Conservation (phyloP, 176 grass and related monocot species). For the Calamus simplicifolius region DNA sequence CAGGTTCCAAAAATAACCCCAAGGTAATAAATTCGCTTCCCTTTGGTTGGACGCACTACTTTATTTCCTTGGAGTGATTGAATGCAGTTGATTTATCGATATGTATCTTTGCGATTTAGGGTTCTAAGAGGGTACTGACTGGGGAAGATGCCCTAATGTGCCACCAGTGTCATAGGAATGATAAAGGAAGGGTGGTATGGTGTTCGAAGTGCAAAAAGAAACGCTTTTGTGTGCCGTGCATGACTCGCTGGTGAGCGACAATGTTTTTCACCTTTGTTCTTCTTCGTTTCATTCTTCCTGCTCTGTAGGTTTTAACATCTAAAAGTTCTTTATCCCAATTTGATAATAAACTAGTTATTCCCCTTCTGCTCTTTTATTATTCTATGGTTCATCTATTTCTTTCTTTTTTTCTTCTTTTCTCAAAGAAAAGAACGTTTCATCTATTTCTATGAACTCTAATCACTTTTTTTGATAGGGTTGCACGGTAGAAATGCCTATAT, state of each 20-base stretch:
- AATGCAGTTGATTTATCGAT: background rate
- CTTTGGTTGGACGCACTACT: background rate
- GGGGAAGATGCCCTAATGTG: constrained; percentile 50
- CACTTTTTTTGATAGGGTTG: too few species aligned
- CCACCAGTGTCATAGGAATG: constrained; percentile 65
- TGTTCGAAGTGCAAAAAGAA: constrained; percentile 50
- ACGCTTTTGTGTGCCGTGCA: constrained; percentile 46
- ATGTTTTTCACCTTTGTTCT: background rate
- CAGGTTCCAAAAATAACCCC: constrained; percentile 7
- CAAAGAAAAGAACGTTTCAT: too few species aligned
- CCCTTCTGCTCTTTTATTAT: too few species aligned
- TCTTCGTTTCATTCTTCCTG: background rate
- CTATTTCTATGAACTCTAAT: too few species aligned
- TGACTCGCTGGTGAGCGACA: constrained; percentile 35
- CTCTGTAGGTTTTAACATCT: too few species aligned
- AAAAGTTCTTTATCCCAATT: too few species aligned
- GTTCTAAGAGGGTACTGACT: constrained; percentile 18
- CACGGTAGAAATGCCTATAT: too few species aligned
- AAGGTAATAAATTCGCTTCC: too few species aligned
- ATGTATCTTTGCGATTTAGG: background rate
- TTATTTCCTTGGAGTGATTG: background rate
- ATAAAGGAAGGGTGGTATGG: constrained; percentile 40
- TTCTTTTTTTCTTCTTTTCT: too few species aligned
- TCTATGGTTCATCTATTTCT: too few species aligned
- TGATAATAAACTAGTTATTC: too few species aligned